Percentiles rank a stretch among this genome's conserved stretches.
Conservation (phyloP, 306 rosid species). For the Vigna nakashimae region DNA sequence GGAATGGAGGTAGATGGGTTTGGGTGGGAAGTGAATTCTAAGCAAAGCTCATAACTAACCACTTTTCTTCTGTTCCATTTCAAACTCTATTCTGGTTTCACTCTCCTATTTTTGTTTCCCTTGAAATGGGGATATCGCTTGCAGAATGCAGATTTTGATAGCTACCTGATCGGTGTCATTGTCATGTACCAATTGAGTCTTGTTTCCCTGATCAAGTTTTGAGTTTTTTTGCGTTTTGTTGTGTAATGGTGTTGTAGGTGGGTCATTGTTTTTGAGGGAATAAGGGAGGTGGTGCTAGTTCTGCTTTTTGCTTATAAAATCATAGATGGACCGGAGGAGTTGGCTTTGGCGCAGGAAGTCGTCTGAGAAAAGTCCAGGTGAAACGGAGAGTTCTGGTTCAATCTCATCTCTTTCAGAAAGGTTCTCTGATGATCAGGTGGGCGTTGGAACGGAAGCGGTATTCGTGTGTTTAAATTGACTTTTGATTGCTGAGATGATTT, state of each 20-base stretch:
- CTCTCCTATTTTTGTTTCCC: neutral
- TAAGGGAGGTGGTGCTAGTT: constrained; percentile 39
- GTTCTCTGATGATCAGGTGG: constrained; percentile 81
- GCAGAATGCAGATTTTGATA: constrained; percentile 22
- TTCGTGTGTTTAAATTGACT: constrained; percentile 18
- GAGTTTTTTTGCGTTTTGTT: constrained; percentile 30
- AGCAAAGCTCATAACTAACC: constrained; percentile 58
- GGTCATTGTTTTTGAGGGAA: constrained; percentile 43
- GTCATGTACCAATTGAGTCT: constrained; percentile 7
- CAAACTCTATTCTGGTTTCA: constrained; percentile 16
- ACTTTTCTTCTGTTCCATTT: constrained; percentile 29
- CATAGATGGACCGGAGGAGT: constrained; percentile 75
- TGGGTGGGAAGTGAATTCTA: constrained; percentile 62
- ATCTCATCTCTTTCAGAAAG: constrained; percentile 82
- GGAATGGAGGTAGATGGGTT: constrained; percentile 53
- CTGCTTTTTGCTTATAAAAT: constrained; percentile 30
- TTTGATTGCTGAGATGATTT: constrained; percentile 18
- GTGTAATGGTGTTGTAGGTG: constrained; percentile 46
- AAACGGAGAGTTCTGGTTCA: constrained; percentile 84
- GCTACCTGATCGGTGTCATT: constrained; percentile 33
- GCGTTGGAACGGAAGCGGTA: constrained; percentile 17
- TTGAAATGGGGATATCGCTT: constrained; percentile 26
- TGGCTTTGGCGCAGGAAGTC: constrained; percentile 89
- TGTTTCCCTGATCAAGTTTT: constrained; percentile 34
- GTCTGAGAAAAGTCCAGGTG: constrained; percentile 76